Conservation (phyloP, 2,329 filamentous ascomycete species). For the Massarina eburnea region DNA sequence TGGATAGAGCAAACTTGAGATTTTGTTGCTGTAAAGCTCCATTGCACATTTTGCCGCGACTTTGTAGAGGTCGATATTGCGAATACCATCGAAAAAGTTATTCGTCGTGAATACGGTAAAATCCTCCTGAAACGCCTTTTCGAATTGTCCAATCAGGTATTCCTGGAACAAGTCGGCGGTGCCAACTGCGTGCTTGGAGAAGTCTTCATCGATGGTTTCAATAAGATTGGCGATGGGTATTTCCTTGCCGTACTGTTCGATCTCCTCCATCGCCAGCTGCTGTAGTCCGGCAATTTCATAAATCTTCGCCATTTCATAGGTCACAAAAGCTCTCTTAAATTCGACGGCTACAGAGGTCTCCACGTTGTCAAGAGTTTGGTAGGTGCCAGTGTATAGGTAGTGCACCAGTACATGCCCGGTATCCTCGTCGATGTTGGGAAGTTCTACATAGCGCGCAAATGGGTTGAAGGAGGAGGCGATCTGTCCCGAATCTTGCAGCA, state of each 20-base stretch:
- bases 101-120: constrained; percentile 9
- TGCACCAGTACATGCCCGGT: constrained; percentile 1
- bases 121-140: constrained; percentile 14
- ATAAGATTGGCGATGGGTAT: constrained; percentile 14
- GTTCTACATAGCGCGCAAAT: neutral
- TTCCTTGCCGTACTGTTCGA: constrained; percentile 5
- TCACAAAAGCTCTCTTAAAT: constrained; percentile 15
- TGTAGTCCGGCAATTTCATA: constrained; percentile 15
- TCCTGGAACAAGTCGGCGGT: constrained; percentile 11
- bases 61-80: constrained; percentile 9
- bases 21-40: constrained; percentile 11
- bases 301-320: constrained; percentile 13
- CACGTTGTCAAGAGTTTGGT: constrained; percentile 23
- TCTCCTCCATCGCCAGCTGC: constrained; percentile 10
- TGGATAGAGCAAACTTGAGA: constrained; percentile 7
- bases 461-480: constrained; percentile 3
- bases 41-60: constrained; percentile 10
- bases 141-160: constrained; percentile 13
- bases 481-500: constrained; percentile 7
- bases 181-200: constrained; percentile 7
- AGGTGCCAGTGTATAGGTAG: constrained; percentile 20
- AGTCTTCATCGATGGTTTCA: constrained; percentile 11
- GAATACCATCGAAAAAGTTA: constrained; percentile 12
- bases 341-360: constrained; percentile 8
- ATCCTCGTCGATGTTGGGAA: neutral